Evolutionary conservation across 1,139 yeast species (phyloP), one percentile per base, ranked within the genome.

Genomic region (Magnusiomyces magnusii): DNA sequence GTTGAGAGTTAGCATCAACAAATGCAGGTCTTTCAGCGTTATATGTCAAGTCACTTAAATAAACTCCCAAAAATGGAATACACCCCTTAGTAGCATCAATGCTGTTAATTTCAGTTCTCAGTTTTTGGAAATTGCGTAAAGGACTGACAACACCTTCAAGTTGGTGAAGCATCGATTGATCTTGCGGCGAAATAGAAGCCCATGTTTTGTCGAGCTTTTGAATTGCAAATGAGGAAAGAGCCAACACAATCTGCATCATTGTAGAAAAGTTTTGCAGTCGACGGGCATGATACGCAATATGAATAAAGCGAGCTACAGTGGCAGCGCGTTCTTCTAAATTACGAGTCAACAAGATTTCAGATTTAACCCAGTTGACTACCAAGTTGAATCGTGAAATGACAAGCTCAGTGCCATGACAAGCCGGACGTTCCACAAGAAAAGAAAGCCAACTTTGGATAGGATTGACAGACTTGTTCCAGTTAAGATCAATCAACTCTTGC

Each of bases 371-470:
- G 69, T 89, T 89, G 5, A 89, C 79, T 64, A 89, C 86, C 58
- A 93, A 75, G 68, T 92, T 91, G 76, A 92, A 93, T 64, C 99
- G 78, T 0, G 95, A 81, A 57, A 91, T 85, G n/a, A 90, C 93
- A 57, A 92, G 74, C 66, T 89, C 90, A 36, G 90, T 85, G 0
- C 97, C 97, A 39, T 84, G 67, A n/a, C 39, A 25, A 25, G 66
- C 63, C 60, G 80, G 81, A 58, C 84, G 84, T 64, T 84, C 82
- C 1, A 86, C 82, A 55, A 92, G 76, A 44, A 89, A 79, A 65
- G 85, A 87, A 34, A 91, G 75, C 99, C 99, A 93, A 68, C 95
- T 87, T 63, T 84, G 85, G n/a, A 85, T 85, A 0, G 92, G 86
- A 1, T 79, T 65, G 53, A 87, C 74, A 51, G 83, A 82, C 61